Conservation (phyloP, 805 yeast genomes). For the Candida verbasci region DNA sequence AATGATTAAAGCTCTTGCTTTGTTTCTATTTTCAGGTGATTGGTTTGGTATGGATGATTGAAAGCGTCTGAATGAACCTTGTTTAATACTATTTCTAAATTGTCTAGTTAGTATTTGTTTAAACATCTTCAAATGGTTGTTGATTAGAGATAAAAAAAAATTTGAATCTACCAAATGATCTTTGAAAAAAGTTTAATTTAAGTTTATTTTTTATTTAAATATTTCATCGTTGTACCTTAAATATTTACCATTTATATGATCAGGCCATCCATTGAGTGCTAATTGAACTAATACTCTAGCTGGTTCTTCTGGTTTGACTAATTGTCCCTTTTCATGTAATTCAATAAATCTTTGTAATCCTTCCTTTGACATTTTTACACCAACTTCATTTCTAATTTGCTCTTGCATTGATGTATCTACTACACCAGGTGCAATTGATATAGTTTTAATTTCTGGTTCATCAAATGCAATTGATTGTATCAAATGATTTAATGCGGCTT, state of each 20-base stretch:
- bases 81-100: not conserved
- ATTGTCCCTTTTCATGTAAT: conserved; percentile 51
- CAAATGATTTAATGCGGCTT: conserved; percentile 85
- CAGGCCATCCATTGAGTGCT: conserved; percentile 55
- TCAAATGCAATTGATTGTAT: conserved; percentile 65
- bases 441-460: conserved; percentile 50
- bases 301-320: conserved; percentile 69
- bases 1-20: conserved; percentile 23
- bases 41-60: conserved; percentile 11
- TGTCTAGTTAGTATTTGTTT: not conserved
- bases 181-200: too few species aligned
- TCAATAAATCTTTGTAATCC: conserved; percentile 60
- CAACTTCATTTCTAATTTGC: conserved; percentile 65
- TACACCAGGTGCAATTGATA: conserved; percentile 91
- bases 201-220: too few species aligned
- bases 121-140: not conserved
- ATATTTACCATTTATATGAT: conserved; percentile 61
- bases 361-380: conserved; percentile 55
- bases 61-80: conserved; percentile 5
- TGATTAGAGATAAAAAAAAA: not conserved
- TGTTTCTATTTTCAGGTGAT: conserved; percentile 12
- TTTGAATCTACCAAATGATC: too few species aligned
- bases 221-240: conserved; percentile 53
- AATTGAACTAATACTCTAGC: conserved; percentile 66
- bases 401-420: conserved; percentile 89